A percentile compares a stretch with the other conserved stretches of the same genome.
Evolutionary conservation across 305 asterid species (phyloP).

Genomic region (Fraxinus dipetala): DNA sequence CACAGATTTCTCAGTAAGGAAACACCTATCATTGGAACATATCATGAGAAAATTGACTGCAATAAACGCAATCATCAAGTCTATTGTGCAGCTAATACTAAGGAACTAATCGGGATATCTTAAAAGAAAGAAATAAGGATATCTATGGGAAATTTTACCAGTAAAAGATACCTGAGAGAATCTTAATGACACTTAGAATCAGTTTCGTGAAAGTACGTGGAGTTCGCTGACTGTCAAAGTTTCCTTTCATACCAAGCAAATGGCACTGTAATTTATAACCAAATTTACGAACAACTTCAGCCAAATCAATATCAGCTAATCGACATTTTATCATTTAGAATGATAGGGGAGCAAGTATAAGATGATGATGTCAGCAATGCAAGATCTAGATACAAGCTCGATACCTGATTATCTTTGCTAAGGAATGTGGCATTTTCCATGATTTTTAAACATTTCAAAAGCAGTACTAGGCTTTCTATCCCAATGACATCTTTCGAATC

Average conservation of each 20-base stretch:
- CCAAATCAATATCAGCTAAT: background rate
- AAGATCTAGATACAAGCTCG: conserved; percentile 14
- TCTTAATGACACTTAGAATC: conserved; percentile 69
- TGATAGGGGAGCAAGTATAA: background rate
- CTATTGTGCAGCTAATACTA: background rate
- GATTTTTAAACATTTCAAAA: conserved; percentile 84
- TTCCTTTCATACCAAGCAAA: conserved; percentile 83
- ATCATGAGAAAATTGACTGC: conserved; percentile 14
- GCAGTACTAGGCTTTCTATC: conserved; percentile 67
- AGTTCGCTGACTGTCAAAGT: conserved; percentile 54
- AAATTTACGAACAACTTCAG: conserved; percentile 11
- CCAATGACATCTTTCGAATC: conserved; percentile 48
- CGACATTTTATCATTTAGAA: background rate
- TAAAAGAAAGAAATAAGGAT: background rate
- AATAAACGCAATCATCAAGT: conserved; percentile 4
- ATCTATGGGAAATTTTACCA: background rate
- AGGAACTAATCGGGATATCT: background rate
- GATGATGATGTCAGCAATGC: background rate
- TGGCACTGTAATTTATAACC: conserved; percentile 60
- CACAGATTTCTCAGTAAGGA: conserved; percentile 37
- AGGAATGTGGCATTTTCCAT: conserved; percentile 95
- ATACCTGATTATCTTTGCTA: conserved; percentile 89
- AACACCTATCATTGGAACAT: conserved; percentile 40
- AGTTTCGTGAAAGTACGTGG: conserved; percentile 77
- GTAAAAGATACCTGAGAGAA: conserved; percentile 69